A percentile compares a stretch with the other conserved stretches of the same genome.
Conservation (phyloP, 2,329 filamentous ascomycete genomes). For the Trichoderma harzianum region DNA sequence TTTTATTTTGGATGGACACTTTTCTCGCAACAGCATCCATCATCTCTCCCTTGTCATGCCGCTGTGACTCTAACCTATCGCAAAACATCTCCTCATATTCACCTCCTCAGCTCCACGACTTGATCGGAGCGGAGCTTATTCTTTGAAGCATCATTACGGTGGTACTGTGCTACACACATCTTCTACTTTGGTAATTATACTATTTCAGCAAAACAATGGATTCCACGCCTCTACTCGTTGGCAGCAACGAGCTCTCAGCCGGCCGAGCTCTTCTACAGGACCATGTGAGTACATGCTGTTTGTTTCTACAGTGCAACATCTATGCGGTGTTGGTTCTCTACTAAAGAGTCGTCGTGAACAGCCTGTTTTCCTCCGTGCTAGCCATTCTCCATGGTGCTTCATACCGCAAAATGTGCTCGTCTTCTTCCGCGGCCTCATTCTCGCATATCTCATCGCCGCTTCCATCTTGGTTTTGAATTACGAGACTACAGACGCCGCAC, state of each 20-base stretch:
- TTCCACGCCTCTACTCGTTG: conserved; percentile 34
- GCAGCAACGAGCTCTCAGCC: conserved; percentile 28
- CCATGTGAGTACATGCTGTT: conserved; percentile 29
- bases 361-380: conserved; percentile 50
- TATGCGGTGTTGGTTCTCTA: not conserved
- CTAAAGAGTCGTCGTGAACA: conserved; percentile 26
- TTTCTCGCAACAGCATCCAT: not conserved
- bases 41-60: not conserved
- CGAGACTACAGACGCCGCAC: conserved; percentile 42
- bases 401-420: conserved; percentile 47
- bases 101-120: not conserved
- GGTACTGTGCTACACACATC: not conserved
- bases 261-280: conserved; percentile 35
- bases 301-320: not conserved
- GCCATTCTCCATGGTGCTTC: conserved; percentile 49
- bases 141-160: not conserved
- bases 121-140: not conserved
- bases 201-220: conserved; percentile 27
- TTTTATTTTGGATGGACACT: not conserved
- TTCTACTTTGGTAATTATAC: not conserved
- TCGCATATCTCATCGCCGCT: conserved; percentile 43
- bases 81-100: not conserved
- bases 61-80: not conserved
- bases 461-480: conserved; percentile 43
- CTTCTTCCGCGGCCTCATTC: conserved; percentile 40